These are phyloP conservation scores for Aspergillus ruber DNA, from an alignment of 2,329 filamentous ascomycete genomes.

Conservation along the genomic window DNA sequence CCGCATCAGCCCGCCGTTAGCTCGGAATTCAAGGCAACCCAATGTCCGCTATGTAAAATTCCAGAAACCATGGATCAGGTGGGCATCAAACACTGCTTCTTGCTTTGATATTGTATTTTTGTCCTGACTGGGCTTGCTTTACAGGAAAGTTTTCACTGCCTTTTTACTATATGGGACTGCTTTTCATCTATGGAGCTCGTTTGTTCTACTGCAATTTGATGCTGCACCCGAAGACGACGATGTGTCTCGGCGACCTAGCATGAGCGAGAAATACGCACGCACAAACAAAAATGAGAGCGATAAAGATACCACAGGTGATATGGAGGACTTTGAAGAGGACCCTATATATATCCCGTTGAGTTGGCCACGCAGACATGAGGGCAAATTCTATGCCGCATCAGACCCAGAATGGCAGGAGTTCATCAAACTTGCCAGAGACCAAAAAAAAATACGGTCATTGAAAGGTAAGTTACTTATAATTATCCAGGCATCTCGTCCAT, in stretches of 20 bases:
- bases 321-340: constrained; percentile 31
- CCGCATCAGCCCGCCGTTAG: constrained; percentile 14
- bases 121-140: neutral
- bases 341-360: constrained; percentile 57
- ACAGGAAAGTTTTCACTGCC: constrained; percentile 24
- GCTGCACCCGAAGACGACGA: constrained; percentile 17
- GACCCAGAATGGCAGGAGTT: constrained; percentile 62
- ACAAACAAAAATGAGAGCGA: neutral
- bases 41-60: constrained; percentile 28
- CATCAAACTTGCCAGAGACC: constrained; percentile 52
- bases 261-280: constrained; percentile 1
- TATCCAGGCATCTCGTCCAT: neutral
- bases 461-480: constrained; percentile 27
- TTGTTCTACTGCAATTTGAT: constrained; percentile 25
- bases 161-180: constrained; percentile 26
- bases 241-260: constrained; percentile 4
- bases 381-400: constrained; percentile 24
- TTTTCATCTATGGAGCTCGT: constrained; percentile 28
- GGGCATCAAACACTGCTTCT: constrained; percentile 1
- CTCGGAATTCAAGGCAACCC: constrained; percentile 10
- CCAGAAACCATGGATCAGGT: constrained; percentile 31
- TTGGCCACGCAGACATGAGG: constrained; percentile 34
- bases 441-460: constrained; percentile 43
- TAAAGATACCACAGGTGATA: neutral
- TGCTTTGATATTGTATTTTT: neutral